Conservation (phyloP, 306 rosid species). For the Pterocarpus santalinus region DNA sequence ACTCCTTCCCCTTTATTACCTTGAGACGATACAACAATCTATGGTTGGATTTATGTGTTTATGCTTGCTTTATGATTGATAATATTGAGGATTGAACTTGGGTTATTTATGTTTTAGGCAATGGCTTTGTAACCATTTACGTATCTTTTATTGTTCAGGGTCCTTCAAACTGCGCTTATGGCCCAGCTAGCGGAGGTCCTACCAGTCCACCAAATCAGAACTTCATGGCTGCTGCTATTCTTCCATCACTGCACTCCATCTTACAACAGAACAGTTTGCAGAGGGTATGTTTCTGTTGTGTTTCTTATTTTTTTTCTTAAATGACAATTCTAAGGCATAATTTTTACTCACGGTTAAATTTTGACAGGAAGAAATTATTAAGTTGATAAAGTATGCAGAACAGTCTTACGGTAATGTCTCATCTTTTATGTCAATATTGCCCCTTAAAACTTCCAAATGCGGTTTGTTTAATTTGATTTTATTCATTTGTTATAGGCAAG, state of each 20-base stretch:
- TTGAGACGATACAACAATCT: not conserved
- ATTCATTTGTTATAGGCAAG: slow-evolving; percentile 63
- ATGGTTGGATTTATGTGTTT: slow-evolving; percentile 39
- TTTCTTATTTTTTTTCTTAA: not conserved
- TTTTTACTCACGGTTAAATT: slow-evolving; percentile 28
- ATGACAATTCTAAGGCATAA: slow-evolving; percentile 34
- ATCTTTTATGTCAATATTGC: slow-evolving; percentile 13
- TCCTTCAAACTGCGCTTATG: slow-evolving; percentile 60
- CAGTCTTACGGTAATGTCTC: slow-evolving; percentile 77
- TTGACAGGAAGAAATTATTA: slow-evolving; percentile 85
- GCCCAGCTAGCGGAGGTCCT: slow-evolving; percentile 65
- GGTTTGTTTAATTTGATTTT: slow-evolving; percentile 50
- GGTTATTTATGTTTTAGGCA: slow-evolving; percentile 64
- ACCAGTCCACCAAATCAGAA: slow-evolving; percentile 64
- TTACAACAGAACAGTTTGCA: slow-evolving; percentile 84
- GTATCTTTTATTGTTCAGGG: slow-evolving; percentile 69
- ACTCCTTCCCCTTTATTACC: not conserved
- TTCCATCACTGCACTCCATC: slow-evolving; percentile 76
- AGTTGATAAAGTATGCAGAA: slow-evolving; percentile 85
- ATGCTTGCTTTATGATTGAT: slow-evolving; percentile 43
- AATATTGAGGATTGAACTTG: slow-evolving; percentile 52
- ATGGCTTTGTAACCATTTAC: slow-evolving; percentile 68
- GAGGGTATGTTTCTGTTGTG: slow-evolving; percentile 64
- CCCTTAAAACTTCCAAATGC: slow-evolving; percentile 14
- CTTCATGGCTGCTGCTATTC: slow-evolving; percentile 58